Evolutionary conservation across 2,329 filamentous ascomycete genomes (phyloP).

Genomic region (Thermomyces lanuginosus): DNA sequence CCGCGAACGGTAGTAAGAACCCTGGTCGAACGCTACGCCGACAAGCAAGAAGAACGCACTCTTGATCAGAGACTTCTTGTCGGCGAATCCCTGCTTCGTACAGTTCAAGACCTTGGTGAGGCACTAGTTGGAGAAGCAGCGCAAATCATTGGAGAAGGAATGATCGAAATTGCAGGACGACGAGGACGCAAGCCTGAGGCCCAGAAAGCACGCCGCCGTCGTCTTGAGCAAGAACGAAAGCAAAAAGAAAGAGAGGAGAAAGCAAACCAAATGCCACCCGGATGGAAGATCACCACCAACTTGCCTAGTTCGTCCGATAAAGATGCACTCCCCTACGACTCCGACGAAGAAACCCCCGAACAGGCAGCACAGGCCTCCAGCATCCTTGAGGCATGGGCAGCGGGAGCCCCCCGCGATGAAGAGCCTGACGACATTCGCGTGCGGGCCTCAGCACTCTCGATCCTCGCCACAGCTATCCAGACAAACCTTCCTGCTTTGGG

Average conservation of each 20-base stretch:
- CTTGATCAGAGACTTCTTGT: constrained; percentile 27
- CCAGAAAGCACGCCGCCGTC: constrained; percentile 14
- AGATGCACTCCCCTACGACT: constrained; percentile 8
- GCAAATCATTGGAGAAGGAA: constrained; percentile 22
- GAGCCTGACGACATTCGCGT: constrained; percentile 29
- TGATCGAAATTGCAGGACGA: constrained; percentile 25
- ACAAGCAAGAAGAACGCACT: constrained; percentile 19
- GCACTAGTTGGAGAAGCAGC: constrained; percentile 22
- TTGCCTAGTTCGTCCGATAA: constrained; percentile 5
- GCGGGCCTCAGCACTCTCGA: constrained; percentile 28
- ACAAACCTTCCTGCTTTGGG: constrained; percentile 26
- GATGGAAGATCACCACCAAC: constrained; percentile 17
- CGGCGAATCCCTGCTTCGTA: constrained; percentile 26
- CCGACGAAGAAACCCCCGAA: constrained; percentile 20
- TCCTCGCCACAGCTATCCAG: constrained; percentile 25
- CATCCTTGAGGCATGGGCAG: constrained; percentile 26
- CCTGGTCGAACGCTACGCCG: constrained; percentile 25
- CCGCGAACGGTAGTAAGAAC: constrained; percentile 26
- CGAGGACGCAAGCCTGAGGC: constrained; percentile 22
- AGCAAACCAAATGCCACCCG: constrained; percentile 12
- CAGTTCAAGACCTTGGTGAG: constrained; percentile 25
- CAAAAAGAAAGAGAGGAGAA: constrained; percentile 15
- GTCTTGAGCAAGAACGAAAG: constrained; percentile 14
- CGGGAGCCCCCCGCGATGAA: constrained; percentile 20
- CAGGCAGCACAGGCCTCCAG: constrained; percentile 19